A percentile compares a stretch with the other conserved stretches of the same genome.
Conservation (phyloP, 169 alveolate species). For the Eimeria maxima region DNA sequence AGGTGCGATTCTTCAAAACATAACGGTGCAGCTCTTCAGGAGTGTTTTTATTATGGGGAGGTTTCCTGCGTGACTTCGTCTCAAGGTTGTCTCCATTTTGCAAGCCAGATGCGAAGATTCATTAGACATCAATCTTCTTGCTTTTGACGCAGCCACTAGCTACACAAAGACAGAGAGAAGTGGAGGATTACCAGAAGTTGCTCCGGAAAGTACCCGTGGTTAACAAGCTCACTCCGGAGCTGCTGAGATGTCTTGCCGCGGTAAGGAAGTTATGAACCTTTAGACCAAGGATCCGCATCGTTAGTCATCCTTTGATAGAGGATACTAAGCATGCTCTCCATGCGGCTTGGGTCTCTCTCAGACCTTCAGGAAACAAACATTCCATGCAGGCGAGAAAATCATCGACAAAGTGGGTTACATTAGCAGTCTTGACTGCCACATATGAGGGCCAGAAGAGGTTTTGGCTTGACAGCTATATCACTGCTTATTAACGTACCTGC, state of each 20-base stretch:
- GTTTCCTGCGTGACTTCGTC: not conserved
- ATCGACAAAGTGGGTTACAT: constrained; percentile 26
- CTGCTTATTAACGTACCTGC: not conserved
- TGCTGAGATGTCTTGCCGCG: constrained; percentile 73
- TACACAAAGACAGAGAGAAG: constrained; percentile 65
- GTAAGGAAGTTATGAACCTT: constrained; percentile 22
- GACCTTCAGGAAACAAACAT: constrained; percentile 73
- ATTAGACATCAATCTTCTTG: not conserved
- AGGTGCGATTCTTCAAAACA: not conserved
- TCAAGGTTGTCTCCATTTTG: not conserved
- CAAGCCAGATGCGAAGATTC: not conserved
- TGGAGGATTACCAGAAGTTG: constrained; percentile 53
- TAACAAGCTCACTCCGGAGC: constrained; percentile 56
- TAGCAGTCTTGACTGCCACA: not conserved
- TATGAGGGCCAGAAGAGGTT: not conserved
- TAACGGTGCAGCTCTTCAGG: not conserved
- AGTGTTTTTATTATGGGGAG: not conserved
- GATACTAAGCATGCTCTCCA: not conserved
- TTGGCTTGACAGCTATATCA: not conserved
- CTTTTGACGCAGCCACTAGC: constrained; percentile 41
- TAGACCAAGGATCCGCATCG: not conserved
- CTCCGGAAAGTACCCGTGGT: constrained; percentile 83
- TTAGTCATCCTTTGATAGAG: not conserved
- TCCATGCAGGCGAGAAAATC: constrained; percentile 71
- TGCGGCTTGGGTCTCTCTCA: constrained; percentile 15